Base-by-base conservation (phyloP, 768 basidiomycete genomes). In the Lactifluus subvellereus region DNA sequence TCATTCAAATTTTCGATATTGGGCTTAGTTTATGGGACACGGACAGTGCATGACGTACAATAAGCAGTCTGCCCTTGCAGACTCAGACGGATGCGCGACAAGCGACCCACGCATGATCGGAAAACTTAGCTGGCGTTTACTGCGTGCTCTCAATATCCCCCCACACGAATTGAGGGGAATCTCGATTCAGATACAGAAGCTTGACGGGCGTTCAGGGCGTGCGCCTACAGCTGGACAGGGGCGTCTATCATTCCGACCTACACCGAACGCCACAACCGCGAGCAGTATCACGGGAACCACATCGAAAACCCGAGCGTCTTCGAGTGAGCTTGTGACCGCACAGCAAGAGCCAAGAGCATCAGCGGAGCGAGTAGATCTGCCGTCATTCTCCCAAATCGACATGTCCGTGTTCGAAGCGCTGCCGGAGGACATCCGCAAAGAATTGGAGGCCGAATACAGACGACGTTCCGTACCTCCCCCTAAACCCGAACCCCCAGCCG, bases 81-180 rank as follows among this genome's bases (percentile, higher is more conserved):
- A 80, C 6, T 77, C 81, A 4, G 83, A 81, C 18, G 88, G 89
- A 0, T 77, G 77, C 22, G 84, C 91, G 6, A 94, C 94, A 0
- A 87, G 83, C 70, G 87, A 97, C 65, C 75, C 81, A 14, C 79
- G 76, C 43, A 74, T 86, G 42, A 88, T 99, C 45, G 91, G 85
- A 0, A 80, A 86, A 30, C 84, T 86, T 64, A 88, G 91, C 6
- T 90, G 88, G 84, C 80, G 82, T 63, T 74, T 97, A 16, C 77
- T 96, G 35, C 78, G 82, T 67, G 80, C 82, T 1, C 86, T 94
- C 72, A 77, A 81, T 42, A 88, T 97, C 54, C 89, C 93, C 65
- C 85, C 94, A 0, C 83, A 78, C 62, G 96, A 98, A 65, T 76
- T 98, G n/a, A 82, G 96, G 22, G 96, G 96, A 1, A 83, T 98